Percentiles rank a stretch among this genome's conserved stretches.
Evolutionary conservation across 2,329 filamentous ascomycete species (phyloP).

Genomic region (Ophiosphaerella herpotricha): DNA sequence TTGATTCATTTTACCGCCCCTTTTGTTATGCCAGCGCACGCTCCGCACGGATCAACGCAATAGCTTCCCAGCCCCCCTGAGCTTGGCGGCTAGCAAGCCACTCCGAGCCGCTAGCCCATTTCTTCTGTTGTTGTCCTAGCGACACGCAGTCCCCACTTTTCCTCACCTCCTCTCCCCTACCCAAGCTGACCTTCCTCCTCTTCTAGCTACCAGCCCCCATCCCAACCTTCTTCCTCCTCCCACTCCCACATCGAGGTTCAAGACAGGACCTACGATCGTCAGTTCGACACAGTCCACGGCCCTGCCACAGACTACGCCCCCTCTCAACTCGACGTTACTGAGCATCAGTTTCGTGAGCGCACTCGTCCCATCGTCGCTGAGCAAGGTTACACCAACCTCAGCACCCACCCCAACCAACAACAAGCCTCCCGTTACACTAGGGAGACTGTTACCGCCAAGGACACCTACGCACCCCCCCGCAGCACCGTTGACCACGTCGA

Average conservation of each 20-base stretch:
- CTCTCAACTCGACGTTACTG: conserved; percentile 60
- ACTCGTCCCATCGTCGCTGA: conserved; percentile 58
- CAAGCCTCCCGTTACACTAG: conserved; percentile 43
- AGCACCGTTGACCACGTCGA: conserved; percentile 41
- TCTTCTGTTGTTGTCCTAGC: conserved; percentile 47
- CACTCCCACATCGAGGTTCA: conserved; percentile 71
- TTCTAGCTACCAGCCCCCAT: conserved; percentile 60
- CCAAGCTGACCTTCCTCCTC: conserved; percentile 45
- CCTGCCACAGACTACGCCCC: conserved; percentile 60
- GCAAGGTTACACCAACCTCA: conserved; percentile 42
- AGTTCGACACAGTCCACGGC: conserved; percentile 54
- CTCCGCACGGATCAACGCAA: conserved; percentile 35
- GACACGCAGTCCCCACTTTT: conserved; percentile 46
- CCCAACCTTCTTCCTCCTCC: conserved; percentile 54
- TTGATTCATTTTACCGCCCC: conserved; percentile 9
- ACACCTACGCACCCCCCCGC: conserved; percentile 43
- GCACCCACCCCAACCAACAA: conserved; percentile 46
- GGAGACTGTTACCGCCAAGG: conserved; percentile 48
- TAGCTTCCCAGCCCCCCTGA: conserved; percentile 40
- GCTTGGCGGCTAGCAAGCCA: conserved; percentile 41
- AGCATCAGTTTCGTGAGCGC: conserved; percentile 70
- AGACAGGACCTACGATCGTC: conserved; percentile 53
- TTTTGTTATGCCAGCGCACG: conserved; percentile 34
- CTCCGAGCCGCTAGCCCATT: conserved; percentile 37
- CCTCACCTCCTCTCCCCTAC: conserved; percentile 44